Percentiles rank a stretch among this genome's conserved stretches.
phyloP scores from a whole-genome alignment of 2,329 filamentous ascomycete species.

The Hymenoscyphus infarciens region DNA sequence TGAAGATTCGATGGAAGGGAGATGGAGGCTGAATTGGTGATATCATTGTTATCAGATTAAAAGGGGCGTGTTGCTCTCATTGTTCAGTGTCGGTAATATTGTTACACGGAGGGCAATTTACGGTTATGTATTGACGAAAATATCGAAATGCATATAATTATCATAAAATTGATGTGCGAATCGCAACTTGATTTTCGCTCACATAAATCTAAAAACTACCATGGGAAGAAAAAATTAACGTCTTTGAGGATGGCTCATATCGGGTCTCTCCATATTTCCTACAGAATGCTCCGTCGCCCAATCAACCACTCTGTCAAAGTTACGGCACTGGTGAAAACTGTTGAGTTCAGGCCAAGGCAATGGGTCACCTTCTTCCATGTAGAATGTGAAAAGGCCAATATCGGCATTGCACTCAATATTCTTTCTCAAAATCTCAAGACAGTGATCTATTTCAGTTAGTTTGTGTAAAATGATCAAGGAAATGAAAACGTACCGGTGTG shows the following conservation, averaged over 20 bases:
- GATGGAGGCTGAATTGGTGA: too few relatives aligned
- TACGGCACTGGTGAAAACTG: constrained; percentile 51
- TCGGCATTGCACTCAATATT: constrained; percentile 55
- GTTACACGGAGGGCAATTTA: too few relatives aligned
- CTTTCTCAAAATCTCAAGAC: constrained; percentile 50
- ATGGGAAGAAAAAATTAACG: neutral
- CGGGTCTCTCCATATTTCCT: constrained; percentile 32
- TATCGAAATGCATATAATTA: neutral
- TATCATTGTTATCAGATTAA: too few relatives aligned
- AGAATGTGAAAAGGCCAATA: constrained; percentile 52
- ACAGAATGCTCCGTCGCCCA: constrained; percentile 53
- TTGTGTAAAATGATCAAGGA: neutral
- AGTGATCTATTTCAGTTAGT: constrained; percentile 41
- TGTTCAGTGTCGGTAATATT: too few relatives aligned
- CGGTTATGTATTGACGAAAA: too few relatives aligned
- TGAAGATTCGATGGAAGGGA: neutral
- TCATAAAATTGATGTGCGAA: neutral
- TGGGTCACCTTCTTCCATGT: constrained; percentile 41
- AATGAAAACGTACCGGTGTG: constrained; percentile 33
- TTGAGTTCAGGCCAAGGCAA: constrained; percentile 54
- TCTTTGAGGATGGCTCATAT: constrained; percentile 10
- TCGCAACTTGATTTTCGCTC: neutral
- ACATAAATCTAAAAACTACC: neutral
- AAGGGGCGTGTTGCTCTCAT: too few relatives aligned
- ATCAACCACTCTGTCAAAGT: constrained; percentile 48